Evolutionary conservation across 495 filamentous ascomycete species (phyloP).

Genomic region (Neurospora tetraspora): DNA sequence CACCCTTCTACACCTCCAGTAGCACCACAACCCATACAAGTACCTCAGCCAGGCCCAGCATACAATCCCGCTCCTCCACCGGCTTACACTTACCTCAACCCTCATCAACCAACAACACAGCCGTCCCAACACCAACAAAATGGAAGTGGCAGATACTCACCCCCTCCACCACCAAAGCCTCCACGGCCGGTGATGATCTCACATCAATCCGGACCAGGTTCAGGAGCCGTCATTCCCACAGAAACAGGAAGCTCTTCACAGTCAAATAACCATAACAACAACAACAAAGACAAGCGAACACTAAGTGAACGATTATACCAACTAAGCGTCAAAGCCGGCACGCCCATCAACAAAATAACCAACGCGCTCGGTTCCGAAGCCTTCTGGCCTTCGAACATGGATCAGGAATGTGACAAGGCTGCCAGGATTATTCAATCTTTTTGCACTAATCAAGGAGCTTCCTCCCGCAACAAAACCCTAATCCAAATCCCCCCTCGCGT

Average conservation of each 20-base stretch:
- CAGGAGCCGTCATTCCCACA: not conserved
- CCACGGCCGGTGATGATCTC: conserved; percentile 2
- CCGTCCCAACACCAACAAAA: not conserved
- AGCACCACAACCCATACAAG: not conserved
- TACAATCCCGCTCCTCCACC: not conserved
- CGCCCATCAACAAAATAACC: conserved; percentile 63
- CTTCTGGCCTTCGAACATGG: conserved; percentile 72
- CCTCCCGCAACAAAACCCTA: conserved; percentile 17
- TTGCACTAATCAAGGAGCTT: conserved; percentile 34
- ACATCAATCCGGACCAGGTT: not conserved
- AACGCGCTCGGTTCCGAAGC: conserved; percentile 68
- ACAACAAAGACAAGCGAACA: conserved; percentile 7
- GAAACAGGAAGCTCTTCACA: not conserved
- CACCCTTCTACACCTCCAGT: not conserved
- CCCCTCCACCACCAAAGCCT: conserved; percentile 3
- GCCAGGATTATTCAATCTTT: conserved; percentile 72
- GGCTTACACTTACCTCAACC: not conserved
- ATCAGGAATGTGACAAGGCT: conserved; percentile 75
- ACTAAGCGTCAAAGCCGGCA: conserved; percentile 31
- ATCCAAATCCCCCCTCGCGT: conserved; percentile 67
- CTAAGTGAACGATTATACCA: conserved; percentile 19
- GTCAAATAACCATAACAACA: not conserved
- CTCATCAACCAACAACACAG: not conserved
- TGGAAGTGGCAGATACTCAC: not conserved
- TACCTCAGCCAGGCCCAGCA: not conserved